phyloP scores from a whole-genome alignment of 2,329 filamentous ascomycete species.

The Fusarium graminum region DNA sequence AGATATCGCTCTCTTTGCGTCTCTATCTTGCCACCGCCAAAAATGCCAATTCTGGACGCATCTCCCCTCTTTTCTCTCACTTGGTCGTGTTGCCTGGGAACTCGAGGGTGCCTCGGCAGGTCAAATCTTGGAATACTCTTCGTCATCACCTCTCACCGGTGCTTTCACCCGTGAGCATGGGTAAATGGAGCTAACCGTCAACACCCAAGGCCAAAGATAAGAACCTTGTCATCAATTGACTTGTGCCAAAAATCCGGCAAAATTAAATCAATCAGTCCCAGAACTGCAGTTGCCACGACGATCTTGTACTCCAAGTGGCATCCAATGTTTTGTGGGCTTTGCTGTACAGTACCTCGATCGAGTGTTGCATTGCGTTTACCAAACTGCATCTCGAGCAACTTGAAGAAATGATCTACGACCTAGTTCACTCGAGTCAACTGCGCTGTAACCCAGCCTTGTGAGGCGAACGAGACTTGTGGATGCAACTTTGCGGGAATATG shows the following conservation, averaged over 20 bases:
- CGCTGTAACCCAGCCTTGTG: conserved; percentile 25
- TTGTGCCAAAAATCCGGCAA: conserved; percentile 22
- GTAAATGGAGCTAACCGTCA: conserved; percentile 4
- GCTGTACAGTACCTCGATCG: conserved; percentile 9
- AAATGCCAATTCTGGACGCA: conserved; percentile 5
- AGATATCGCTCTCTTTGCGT: conserved; percentile 6
- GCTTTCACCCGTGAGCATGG: conserved; percentile 22
- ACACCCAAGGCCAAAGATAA: conserved; percentile 20
- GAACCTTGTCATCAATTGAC: conserved; percentile 22
- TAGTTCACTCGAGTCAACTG: conserved; percentile 4
- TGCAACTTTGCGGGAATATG: neutral
- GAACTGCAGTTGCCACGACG: neutral
- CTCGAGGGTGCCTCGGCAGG: neutral
- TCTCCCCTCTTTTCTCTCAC: conserved; percentile 20
- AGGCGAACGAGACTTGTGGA: conserved; percentile 15
- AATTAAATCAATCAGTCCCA: neutral
- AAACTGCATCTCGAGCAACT: conserved; percentile 2
- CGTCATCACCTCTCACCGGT: conserved; percentile 8
- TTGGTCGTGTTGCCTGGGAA: too few relatives aligned
- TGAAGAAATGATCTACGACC: conserved; percentile 25
- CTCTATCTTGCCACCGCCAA: conserved; percentile 6
- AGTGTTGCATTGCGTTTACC: conserved; percentile 18
- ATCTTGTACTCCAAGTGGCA: conserved; percentile 11
- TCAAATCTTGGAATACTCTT: neutral
- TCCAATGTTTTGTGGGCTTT: neutral